A percentile compares a stretch with the other conserved stretches of the same genome.
These are phyloP conservation scores for Durusdinium trenchii DNA, from an alignment of 73 alveolate genomes.

Conservation along the genomic window DNA sequence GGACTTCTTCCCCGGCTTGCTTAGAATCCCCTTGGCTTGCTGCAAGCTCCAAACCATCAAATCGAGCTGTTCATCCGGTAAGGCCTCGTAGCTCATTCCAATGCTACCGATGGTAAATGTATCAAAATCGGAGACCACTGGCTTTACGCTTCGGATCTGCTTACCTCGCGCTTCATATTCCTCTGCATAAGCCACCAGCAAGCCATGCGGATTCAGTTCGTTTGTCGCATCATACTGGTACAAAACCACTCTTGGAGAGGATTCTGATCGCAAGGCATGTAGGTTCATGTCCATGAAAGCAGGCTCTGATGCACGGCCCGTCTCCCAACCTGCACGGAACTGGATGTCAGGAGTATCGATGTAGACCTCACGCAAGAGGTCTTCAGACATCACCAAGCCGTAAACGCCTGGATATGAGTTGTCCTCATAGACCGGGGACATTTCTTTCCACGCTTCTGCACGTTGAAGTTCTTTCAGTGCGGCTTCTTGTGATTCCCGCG, in stretches of 20 bases:
- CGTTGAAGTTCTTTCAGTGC: conserved; percentile 49
- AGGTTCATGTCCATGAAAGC: conserved; percentile 89
- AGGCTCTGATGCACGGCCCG: conserved; percentile 87
- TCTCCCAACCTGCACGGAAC: conserved; percentile 94
- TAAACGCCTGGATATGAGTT: conserved; percentile 26
- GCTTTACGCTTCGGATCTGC: conserved; percentile 54
- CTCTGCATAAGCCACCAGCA: conserved; percentile 86
- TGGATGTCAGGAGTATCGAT: conserved; percentile 55
- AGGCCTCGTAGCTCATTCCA: conserved; percentile 70
- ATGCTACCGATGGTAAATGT: conserved; percentile 71
- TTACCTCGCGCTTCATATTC: not conserved
- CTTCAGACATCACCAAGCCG: conserved; percentile 63
- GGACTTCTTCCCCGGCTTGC: conserved; percentile 28
- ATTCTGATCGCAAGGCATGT: conserved; percentile 27
- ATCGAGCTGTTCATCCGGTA: conserved; percentile 52
- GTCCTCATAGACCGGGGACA: not conserved
- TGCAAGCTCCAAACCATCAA: conserved; percentile 78
- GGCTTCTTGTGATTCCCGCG: conserved; percentile 63
- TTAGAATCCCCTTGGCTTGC: conserved; percentile 19
- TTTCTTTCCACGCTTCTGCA: not conserved
- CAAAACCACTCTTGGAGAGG: conserved; percentile 52
- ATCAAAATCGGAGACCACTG: conserved; percentile 90
- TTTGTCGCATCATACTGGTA: conserved; percentile 84
- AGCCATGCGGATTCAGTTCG: conserved; percentile 85
- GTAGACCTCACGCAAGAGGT: conserved; percentile 51